A percentile compares a stretch with the other conserved stretches of the same genome.
Conservation (phyloP, 768 basidiomycete genomes). For the Flagelloscypha sp. region DNA sequence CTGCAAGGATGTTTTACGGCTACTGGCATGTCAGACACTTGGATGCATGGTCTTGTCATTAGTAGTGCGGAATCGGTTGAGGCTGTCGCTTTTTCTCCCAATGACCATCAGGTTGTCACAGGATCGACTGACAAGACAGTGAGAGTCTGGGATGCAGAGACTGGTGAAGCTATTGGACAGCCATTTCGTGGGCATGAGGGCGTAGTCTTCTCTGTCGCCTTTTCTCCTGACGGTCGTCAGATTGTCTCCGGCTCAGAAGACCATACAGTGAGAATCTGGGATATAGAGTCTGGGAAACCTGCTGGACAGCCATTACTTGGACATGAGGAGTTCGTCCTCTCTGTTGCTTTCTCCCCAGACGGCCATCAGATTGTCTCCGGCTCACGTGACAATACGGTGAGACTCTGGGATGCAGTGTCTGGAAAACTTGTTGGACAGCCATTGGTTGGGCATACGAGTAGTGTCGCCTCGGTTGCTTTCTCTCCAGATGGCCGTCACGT, state of each 20-base stretch:
- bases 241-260: slow-evolving; percentile 15
- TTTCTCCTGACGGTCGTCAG: slow-evolving; percentile 12
- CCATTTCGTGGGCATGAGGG: slow-evolving; percentile 7
- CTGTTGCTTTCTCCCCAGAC: slow-evolving; percentile 14
- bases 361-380: slow-evolving; percentile 14
- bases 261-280: slow-evolving; percentile 12
- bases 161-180: slow-evolving; percentile 3
- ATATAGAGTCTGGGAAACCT: slow-evolving; percentile 3
- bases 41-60: slow-evolving; percentile 10
- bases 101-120: slow-evolving; percentile 7
- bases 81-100: slow-evolving; percentile 8
- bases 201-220: slow-evolving; percentile 9
- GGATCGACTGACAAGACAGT: slow-evolving; percentile 7
- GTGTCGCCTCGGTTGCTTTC: slow-evolving; percentile 9
- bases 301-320: slow-evolving; percentile 2
- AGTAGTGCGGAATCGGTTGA: slow-evolving; percentile 2
- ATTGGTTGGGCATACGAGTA: slow-evolving; percentile 5
- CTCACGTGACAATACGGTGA: slow-evolving; percentile 10
- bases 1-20: no score
- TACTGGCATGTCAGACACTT: no score
- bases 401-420: slow-evolving; percentile 11
- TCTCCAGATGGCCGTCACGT: slow-evolving; percentile 14
- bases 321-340: slow-evolving; percentile 3
- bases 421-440: not conserved
- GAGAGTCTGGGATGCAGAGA: slow-evolving; percentile 9